Evolutionary conservation across 2,329 filamentous ascomycete species (phyloP).

Genomic region (Beauveria bassiana): DNA sequence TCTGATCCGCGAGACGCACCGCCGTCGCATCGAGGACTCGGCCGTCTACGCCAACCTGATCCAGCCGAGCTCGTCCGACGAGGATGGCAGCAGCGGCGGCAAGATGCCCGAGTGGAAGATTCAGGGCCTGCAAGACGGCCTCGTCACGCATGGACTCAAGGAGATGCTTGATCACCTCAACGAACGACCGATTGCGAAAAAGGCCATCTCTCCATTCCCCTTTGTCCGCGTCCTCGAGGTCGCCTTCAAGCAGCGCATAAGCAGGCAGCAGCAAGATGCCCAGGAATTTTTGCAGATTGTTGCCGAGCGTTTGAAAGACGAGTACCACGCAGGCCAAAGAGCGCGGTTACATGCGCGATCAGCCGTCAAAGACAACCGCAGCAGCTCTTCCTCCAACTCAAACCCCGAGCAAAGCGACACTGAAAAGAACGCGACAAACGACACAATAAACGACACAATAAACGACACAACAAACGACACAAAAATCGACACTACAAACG

Average conservation of each 20-base stretch:
- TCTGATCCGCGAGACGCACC: constrained; percentile 83
- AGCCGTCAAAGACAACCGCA: constrained; percentile 16
- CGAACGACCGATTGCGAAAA: constrained; percentile 86
- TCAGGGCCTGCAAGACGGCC: constrained; percentile 65
- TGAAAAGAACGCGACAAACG: constrained; percentile 12
- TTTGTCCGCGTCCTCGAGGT: constrained; percentile 79
- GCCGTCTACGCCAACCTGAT: constrained; percentile 64
- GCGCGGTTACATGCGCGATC: constrained; percentile 53
- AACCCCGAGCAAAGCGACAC: constrained; percentile 16
- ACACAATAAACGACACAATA: not conserved
- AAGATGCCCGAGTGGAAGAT: constrained; percentile 51
- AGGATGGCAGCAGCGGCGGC: constrained; percentile 23
- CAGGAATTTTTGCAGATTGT: constrained; percentile 96
- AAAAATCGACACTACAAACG: not conserved
- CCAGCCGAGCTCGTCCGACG: constrained; percentile 25
- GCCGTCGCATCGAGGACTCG: constrained; percentile 69
- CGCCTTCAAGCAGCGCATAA: constrained; percentile 85
- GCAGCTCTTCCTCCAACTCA: not conserved
- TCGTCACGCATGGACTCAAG: constrained; percentile 82
- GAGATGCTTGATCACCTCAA: constrained; percentile 88
- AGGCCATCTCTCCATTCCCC: constrained; percentile 79
- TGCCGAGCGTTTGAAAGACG: constrained; percentile 83
- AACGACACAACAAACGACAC: not conserved
- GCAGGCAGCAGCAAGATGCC: constrained; percentile 90
- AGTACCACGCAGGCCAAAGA: constrained; percentile 78